These are phyloP conservation scores for Backusella parvicylindrica DNA, from an alignment of 192 early-diverging fungal species.

Conservation along the genomic window DNA sequence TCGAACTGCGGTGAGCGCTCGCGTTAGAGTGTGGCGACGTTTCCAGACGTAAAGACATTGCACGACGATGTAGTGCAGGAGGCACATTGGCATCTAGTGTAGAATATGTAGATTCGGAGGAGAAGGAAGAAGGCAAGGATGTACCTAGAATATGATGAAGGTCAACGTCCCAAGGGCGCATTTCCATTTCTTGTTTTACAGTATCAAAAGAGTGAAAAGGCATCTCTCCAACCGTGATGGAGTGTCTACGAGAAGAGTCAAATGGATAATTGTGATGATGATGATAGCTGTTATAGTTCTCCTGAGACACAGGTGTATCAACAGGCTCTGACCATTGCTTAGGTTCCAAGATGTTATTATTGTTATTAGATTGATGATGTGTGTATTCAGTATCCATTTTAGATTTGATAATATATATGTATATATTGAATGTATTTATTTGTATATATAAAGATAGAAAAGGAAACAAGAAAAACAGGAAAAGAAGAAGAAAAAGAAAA, in stretches of 20 bases:
- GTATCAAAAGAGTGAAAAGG: constrained; percentile 8
- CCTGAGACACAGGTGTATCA: neutral
- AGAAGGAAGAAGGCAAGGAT: constrained; percentile 18
- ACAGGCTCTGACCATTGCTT: neutral
- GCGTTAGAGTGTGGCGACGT: neutral
- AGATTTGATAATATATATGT: constrained; percentile 4
- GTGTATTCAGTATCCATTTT: constrained; percentile 1
- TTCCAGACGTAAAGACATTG: constrained; percentile 11
- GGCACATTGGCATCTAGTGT: neutral
- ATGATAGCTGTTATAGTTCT: neutral
- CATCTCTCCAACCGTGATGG: constrained; percentile 29
- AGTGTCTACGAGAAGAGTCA: constrained; percentile 23
- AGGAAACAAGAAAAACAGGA: neutral
- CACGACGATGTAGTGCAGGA: constrained; percentile 8
- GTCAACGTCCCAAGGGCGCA: neutral
- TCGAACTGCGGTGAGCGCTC: neutral
- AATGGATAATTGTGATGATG: neutral
- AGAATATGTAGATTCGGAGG: constrained; percentile 1
- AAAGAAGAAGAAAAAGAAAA: neutral
- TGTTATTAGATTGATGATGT: neutral
- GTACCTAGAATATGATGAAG: neutral
- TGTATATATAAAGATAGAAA: neutral
- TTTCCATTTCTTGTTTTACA: neutral
- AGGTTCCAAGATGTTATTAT: neutral
- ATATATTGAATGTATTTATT: neutral